These are phyloP conservation scores for Macrotyloma uniflorum DNA, from an alignment of 306 rosid species.

Conservation along the genomic window DNA sequence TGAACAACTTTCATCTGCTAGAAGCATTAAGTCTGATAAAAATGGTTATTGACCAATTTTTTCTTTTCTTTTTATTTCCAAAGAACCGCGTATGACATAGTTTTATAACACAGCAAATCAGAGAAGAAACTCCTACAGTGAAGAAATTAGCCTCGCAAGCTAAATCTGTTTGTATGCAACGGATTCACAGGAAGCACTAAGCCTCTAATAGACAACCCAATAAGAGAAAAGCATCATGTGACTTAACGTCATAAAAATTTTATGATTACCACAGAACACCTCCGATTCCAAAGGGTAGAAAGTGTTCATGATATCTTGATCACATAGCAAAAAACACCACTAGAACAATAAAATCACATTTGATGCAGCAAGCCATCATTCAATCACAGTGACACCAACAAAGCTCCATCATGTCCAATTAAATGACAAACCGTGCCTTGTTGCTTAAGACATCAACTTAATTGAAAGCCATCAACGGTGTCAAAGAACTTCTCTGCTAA, in stretches of 20 bases:
- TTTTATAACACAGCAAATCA: neutral
- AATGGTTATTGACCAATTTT: neutral
- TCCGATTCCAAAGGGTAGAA: neutral
- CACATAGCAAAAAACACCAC: neutral
- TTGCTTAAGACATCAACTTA: neutral
- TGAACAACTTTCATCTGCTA: neutral
- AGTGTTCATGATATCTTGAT: neutral
- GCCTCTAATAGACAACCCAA: neutral
- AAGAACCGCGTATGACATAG: neutral
- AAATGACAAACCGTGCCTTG: neutral
- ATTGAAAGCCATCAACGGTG: constrained; percentile 6
- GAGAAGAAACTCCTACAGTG: neutral
- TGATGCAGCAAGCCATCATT: constrained; percentile 23
- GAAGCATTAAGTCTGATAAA: neutral
- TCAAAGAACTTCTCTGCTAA: constrained; percentile 1
- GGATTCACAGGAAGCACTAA: neutral
- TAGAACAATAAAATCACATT: neutral
- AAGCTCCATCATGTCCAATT: neutral
- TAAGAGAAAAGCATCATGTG: neutral
- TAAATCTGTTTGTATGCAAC: neutral
- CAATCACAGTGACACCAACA: neutral
- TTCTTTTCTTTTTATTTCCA: neutral
- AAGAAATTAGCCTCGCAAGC: neutral
- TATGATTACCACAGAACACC: neutral
- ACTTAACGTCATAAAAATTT: neutral